Evolutionary conservation across 306 rosid genomes (phyloP), one percentile per base, ranked within the genome.

Genomic region (Malus fusca): DNA sequence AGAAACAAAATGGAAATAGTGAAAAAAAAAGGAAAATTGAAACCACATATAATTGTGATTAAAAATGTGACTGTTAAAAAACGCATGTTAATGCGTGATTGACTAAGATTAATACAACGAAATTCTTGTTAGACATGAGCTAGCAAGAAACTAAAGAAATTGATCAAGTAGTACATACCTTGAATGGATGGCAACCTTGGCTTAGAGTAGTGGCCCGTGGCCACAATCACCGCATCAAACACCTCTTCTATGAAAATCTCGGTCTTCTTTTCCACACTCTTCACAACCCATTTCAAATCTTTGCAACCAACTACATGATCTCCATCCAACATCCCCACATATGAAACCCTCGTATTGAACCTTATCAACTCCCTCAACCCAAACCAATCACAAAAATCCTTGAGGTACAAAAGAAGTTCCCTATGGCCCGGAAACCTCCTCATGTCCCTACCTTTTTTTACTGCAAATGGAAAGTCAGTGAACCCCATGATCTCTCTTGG

Each of bases 401-500:
- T 83, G 0, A 95, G 83, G 76, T 95, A 95, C 80, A 68, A 26
- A 51, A 77, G 87, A 11, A 95, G 80, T 64, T 95, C 97, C 37
- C 71, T 79, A 37, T 95, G 98, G 51, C 96, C 86, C 25, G 98
- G 98, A 78, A 88, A 95, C 77, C 98, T 89, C 78, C 98, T 88
- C 76, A 31, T 52, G 64, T 95, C 98, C 69, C 97, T 76, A n/a
- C 87, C 98, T 84, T 92, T 92, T 80, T 88, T 92, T 8, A 81
- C 82, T 58, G 71, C 43, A 81, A 95, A 95, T 28, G 97, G 97
- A 28, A 90, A 92, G 80, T 95, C 98, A 43, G 91, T 77, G 75
- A 79, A 95, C 6, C 98, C 98, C 97, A 92, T 92, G 64, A 88
- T 82, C 85, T 95, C 98, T 68, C 98, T 76, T 0, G 97, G 98